Base-by-base conservation (phyloP, 345 rosid genomes). In the Aegle marmelos region DNA sequence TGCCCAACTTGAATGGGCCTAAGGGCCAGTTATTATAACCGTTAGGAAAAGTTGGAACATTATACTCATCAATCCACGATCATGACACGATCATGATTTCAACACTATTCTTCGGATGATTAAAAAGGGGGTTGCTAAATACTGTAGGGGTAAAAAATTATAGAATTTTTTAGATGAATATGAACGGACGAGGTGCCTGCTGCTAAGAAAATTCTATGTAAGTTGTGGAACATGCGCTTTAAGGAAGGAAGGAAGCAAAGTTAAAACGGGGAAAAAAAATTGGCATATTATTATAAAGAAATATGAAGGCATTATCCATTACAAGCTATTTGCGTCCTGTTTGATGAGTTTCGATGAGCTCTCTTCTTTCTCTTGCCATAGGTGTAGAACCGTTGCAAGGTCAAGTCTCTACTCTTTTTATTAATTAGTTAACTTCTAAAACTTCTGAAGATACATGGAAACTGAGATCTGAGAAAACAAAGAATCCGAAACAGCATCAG, bases 401-500 rank as follows among this genome's bases (percentile, higher is more conserved):
- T 68, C 54, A 39, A n/a, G 31, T 45, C 72, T 37, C 34, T 25
- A 25, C 33, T 2, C 24, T 36, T 31, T 34, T 66, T 68, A 41
- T 68, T 37, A 27, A 25, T 25, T 27, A 22, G 21, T 14, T 3
- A n/a, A 67, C 37, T 65, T 9, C 50, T 25, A 58, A 64, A 31
- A 75, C 41, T 50, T 64, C 34, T 1, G n/a, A n/a, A 27, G 61
- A 24, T 31, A 75, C 78, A 65, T 24, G 16, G 68, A 48, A 45
- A 3, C 48, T 5, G 34, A 48, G n/a, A 31, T 31, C 41, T 30
- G 1, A 22, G 10, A 41, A 60, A 70, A 37, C 4, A 13, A 56
- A 62, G 60, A 73, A 33, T 33, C 5, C 31, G 21, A 33, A 31
- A 70, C 25, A 48, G 30, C 57, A 68, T 85, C 78, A 85, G 6